These are phyloP conservation scores for Phialemoniopsis sp. DNA, from an alignment of 2,329 filamentous ascomycete species.

Conservation along the genomic window DNA sequence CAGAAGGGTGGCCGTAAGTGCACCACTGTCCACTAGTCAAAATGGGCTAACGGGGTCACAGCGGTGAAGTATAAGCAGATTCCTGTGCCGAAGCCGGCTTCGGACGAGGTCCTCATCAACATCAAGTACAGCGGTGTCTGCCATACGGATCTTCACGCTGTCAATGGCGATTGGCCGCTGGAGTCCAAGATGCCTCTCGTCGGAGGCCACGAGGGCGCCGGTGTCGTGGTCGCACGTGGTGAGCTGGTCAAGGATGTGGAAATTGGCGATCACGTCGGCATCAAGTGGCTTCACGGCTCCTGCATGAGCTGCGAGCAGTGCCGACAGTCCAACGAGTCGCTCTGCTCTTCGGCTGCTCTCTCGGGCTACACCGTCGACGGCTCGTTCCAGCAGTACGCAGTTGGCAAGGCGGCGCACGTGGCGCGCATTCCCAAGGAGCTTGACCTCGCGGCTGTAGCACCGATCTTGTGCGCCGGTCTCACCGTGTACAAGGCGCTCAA, in stretches of 20 bases:
- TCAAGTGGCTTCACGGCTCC: constrained; percentile 70
- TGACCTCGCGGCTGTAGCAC: constrained; percentile 59
- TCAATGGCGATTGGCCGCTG: constrained; percentile 87
- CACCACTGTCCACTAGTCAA: too few relatives aligned
- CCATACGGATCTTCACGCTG: constrained; percentile 74
- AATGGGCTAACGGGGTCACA: too few relatives aligned
- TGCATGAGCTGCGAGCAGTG: constrained; percentile 68
- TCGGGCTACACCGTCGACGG: constrained; percentile 72
- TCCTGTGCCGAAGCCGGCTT: constrained; percentile 63
- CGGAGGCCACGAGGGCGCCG: constrained; percentile 77
- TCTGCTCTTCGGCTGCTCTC: constrained; percentile 58
- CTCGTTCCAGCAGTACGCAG: constrained; percentile 68
- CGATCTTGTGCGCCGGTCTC: constrained; percentile 69
- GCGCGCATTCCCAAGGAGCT: constrained; percentile 61
- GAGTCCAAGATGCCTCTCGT: constrained; percentile 78
- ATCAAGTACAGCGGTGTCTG: constrained; percentile 78
- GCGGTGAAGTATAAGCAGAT: constrained; percentile 65
- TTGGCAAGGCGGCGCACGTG: constrained; percentile 68
- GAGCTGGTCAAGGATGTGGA: constrained; percentile 50
- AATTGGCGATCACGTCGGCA: constrained; percentile 67
- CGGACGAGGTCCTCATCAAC: constrained; percentile 63
- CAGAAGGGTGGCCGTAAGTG: constrained; percentile 67
- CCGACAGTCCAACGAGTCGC: constrained; percentile 61
- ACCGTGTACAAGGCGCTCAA: constrained; percentile 77
- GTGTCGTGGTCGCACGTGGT: constrained; percentile 82